Base-by-base conservation (phyloP, 179 eudicot genomes). In the Nepenthes alata region DNA sequence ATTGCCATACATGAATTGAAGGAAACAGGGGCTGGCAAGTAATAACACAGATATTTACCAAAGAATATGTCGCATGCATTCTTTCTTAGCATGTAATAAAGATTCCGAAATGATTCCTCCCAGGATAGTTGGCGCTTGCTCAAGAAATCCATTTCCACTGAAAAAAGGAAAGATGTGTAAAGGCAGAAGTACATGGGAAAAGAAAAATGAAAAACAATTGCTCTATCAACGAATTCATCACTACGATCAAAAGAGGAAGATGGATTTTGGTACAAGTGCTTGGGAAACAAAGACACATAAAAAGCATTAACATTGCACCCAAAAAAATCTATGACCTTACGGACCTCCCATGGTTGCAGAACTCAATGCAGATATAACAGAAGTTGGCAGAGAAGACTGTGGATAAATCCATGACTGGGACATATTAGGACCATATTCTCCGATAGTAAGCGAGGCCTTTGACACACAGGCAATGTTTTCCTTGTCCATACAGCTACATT, bases 51-150 rank as follows among this genome's bases (percentile, higher is more conserved):
- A 35, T 55, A 59, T 73, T 72, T 87, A 89, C 98, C 98, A 69
- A 89, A 93, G 72, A 93, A 93, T 2, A 93, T 35, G 70, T 79
- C 70, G 64, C 96, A 89, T 14, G 54, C 54, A 49, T 80, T 76
- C 81, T 79, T 93, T 68, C 98, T 77, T 15, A 93, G 74, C 89
- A 83, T 75, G 81, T 85, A 87, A 71, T 89, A 93, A 15, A 93
- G 88, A 74, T 83, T 85, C 39, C 98, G 87, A 72, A 89, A 89
- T 49, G 96, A 80, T 45, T 85, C 93, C 71, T 93, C 93, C 98
- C 98, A 93, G 59, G 88, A 84, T 14, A 69, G 59, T 58, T 87
- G 91, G 15, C 98, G 85, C 72, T 81, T 81, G 67, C 64, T 78
- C 63, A 86, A 71, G 74, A 89, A 93, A 71, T 89, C 93, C 70